Percentiles rank a stretch among this genome's conserved stretches.
Conservation (phyloP, 1,284 basidiomycete species). For the Rhodotorula sp. region DNA sequence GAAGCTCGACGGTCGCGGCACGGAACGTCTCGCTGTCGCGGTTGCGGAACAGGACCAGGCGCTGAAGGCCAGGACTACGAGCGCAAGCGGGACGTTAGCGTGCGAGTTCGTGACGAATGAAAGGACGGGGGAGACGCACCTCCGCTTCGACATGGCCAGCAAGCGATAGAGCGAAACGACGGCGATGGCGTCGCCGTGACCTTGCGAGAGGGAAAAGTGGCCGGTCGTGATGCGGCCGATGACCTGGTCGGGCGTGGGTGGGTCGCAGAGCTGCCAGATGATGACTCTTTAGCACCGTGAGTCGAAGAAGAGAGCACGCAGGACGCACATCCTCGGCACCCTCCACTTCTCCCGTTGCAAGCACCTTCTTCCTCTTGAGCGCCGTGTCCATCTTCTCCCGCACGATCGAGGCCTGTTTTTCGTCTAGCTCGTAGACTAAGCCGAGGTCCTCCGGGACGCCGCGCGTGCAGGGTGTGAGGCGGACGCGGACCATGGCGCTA, state of each 20-base stretch:
- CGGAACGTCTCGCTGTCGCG: slow-evolving; percentile 34
- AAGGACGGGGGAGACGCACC: slow-evolving; percentile 6
- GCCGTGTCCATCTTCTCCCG: slow-evolving; percentile 1
- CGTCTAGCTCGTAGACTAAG: slow-evolving; percentile 18
- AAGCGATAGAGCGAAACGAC: slow-evolving; percentile 61
- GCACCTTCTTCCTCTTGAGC: background rate
- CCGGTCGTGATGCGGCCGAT: slow-evolving; percentile 80
- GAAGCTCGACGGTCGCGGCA: slow-evolving; percentile 27
- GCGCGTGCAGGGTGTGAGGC: slow-evolving; percentile 25
- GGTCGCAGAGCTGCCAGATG: slow-evolving; percentile 20
- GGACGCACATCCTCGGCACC: slow-evolving; percentile 28
- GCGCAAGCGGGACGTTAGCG: background rate
- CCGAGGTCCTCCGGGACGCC: slow-evolving; percentile 37
- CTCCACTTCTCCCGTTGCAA: slow-evolving; percentile 21
- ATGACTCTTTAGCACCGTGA: background rate
- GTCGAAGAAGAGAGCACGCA: rapidly evolving
- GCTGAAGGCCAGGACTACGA: background rate
- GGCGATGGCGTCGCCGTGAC: slow-evolving; percentile 70
- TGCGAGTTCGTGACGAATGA: no score
- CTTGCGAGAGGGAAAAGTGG: slow-evolving; percentile 70
- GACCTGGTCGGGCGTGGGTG: slow-evolving; percentile 50
- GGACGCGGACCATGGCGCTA: slow-evolving; percentile 26
- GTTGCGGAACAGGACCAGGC: slow-evolving; percentile 38
- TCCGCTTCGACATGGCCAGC: slow-evolving; percentile 52
- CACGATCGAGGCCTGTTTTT: background rate